Evolutionary conservation across 108 stramenopile genomes (phyloP).

Genomic region (Fragilariopsis cylindrus): DNA sequence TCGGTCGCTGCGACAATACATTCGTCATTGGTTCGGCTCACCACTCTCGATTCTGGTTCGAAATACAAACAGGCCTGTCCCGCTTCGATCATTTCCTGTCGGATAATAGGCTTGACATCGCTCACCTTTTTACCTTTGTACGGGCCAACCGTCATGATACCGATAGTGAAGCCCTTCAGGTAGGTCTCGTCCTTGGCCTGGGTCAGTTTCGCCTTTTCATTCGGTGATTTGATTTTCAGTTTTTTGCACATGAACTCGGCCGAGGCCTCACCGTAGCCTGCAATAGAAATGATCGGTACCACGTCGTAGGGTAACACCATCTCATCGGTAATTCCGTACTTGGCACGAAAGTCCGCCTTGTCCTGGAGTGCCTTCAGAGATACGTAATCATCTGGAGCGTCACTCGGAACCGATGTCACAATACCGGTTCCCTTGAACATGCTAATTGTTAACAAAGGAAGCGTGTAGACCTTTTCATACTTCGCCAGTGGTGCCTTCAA

Average conservation of each 20-base stretch:
- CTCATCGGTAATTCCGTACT: constrained; percentile 92
- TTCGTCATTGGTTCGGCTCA: constrained; percentile 96
- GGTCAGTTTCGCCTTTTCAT: constrained; percentile 93
- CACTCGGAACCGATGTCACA: constrained; percentile 98
- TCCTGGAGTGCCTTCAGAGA: constrained; percentile 93
- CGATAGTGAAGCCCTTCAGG: constrained; percentile 95
- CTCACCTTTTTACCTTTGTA: constrained; percentile 92
- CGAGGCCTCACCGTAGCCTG: constrained; percentile 91
- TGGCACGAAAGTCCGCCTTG: constrained; percentile 93
- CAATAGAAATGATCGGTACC: constrained; percentile 98
- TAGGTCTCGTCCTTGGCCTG: constrained; percentile 96
- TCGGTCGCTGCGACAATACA: constrained; percentile 98
- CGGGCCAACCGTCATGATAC: constrained; percentile 92
- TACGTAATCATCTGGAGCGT: constrained; percentile 98
- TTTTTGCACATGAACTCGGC: constrained; percentile 94
- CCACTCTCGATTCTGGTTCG: constrained; percentile 94
- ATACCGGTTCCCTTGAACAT: constrained; percentile 99
- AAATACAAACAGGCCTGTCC: constrained; percentile 92
- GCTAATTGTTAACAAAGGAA: constrained; percentile 95
- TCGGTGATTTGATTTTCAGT: constrained; percentile 90
- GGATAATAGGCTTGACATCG: constrained; percentile 94
- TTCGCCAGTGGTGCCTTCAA: constrained; percentile 91
- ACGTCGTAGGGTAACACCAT: constrained; percentile 93
- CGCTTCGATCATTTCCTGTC: constrained; percentile 91
- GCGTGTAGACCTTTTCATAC: constrained; percentile 94